Evolutionary conservation across 331 rosid genomes (phyloP), one percentile per base, ranked within the genome.

Genomic region (Saraca asoca): DNA sequence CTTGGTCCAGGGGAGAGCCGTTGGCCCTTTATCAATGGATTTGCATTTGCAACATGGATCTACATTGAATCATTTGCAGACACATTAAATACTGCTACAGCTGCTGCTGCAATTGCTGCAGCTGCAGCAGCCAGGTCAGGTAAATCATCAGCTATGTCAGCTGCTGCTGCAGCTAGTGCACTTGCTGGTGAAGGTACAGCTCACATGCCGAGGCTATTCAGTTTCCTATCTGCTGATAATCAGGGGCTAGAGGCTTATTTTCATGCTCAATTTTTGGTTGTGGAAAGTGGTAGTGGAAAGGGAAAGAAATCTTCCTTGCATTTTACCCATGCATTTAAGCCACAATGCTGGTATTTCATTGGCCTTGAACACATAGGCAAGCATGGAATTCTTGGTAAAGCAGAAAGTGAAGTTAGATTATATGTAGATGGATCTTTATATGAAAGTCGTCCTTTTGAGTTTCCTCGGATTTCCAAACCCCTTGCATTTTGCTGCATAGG

Each of bases 131-230:
- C 96, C 13, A 94, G 75, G 74, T 90, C 99, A 2, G 99, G 99
- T 63, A 94, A 90, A 76, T 88, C 99, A 14, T 94, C 99, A 48
- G 99, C 97, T 58, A 85, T 94, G 96, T 94, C 99, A 34, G 97
- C 99, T 75, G 99, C 99, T 24, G 99, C 99, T 9, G 99, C 99
- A 48, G 99, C 99, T 67, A 90, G 99, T 77, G 99, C 97, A 39
- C 99, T 94, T 63, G 95, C 97, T 51, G 99, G 97, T 63, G 99
- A 94, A 86, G 97, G 99, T 70, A 94, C 97, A 35, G 86, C 88
- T 19, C 97, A 90, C 85, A 94, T 94, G 99, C 99, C 99, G 2
- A 85, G 99, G 37, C 76, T 94, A 42, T 94, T 94, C 66, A 90
- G 99, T 80, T 94, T 94, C 83, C 80, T 94, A 68, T 86, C 99